Percentiles rank a stretch among this genome's conserved stretches.
These are phyloP conservation scores for Chaetomium tenue DNA, from an alignment of 495 filamentous ascomycete species.

Conservation along the genomic window DNA sequence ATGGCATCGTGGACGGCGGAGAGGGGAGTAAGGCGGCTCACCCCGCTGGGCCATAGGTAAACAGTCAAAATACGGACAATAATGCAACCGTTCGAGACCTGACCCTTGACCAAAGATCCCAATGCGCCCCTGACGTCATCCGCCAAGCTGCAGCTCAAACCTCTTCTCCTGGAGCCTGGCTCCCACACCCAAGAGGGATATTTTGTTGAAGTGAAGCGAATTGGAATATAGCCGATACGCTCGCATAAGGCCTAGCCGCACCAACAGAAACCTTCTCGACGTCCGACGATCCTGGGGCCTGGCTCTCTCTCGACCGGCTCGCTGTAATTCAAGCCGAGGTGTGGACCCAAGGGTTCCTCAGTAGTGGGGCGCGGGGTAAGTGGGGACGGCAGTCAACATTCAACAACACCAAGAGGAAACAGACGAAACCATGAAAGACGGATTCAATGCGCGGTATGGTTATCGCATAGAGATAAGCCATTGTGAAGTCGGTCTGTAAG, in stretches of 20 bases:
- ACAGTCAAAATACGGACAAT: not conserved
- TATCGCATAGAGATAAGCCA: too few species aligned
- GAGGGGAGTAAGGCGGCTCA: constrained; percentile 20
- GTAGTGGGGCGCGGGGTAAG: not conserved
- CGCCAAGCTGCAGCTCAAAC: not conserved
- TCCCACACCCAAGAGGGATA: not conserved
- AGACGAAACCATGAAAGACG: too few species aligned
- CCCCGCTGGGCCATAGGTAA: constrained; percentile 9
- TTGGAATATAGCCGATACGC: too few species aligned
- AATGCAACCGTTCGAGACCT: too few species aligned
- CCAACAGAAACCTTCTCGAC: not conserved
- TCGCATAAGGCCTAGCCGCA: not conserved
- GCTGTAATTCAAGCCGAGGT: constrained; percentile 35
- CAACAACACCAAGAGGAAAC: too few species aligned
- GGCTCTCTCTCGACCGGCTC: constrained; percentile 19
- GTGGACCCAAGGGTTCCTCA: constrained; percentile 6
- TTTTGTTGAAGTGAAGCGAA: too few species aligned
- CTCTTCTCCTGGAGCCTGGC: too few species aligned
- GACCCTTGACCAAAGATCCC: too few species aligned
- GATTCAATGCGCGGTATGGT: too few species aligned
- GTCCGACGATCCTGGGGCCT: not conserved
- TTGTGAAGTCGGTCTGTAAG: too few species aligned
- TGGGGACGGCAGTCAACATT: not conserved
- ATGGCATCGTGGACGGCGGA: constrained; percentile 26
- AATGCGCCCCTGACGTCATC: not conserved